Evolutionary conservation across 2,329 filamentous ascomycete species (phyloP), one percentile per base, ranked within the genome.

Genomic region (Thermochaetoides dissita): DNA sequence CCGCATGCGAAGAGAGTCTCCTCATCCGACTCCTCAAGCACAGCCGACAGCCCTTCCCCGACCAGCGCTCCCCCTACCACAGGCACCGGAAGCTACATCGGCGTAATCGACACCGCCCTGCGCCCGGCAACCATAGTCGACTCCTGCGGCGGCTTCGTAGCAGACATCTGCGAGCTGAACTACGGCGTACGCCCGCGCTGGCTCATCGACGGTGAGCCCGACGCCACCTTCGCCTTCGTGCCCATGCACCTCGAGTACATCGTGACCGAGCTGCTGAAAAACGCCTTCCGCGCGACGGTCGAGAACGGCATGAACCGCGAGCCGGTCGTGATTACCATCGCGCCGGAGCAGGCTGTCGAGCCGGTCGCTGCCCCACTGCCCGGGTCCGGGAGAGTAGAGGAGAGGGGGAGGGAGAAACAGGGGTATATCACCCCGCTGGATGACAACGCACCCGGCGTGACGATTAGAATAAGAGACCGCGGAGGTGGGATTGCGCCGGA

Each of bases 221-320:
- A 83, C 40, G 86, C 88, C n/a, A 81, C 79, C 0, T 94, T 98
- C 57, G 87, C 89, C 12, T 91, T 93, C 56, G 81, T 98, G 7
- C 91, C 91, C 10, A 91, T 94, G 59, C 91, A 98, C 60, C 73
- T 98, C 24, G 89, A 96, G 62, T 98, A 98, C 61, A 95, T 98
- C 50, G 76, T 95, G 49, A 98, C 89, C 0, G 91, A 98, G 62
- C 72, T 98, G 1, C 72, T 98, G 45, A 98, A 98, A 63, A 98
- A 98, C 57, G 85, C 88, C 1, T 98, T 96, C 65, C 78, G 91
- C 36, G 89, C 91, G 4, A 93, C 86, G 0, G 79, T 96, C 8
- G 91, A 98, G 62, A 80, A 74, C 44, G 78, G 79, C n/a, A 79
- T 76, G 55, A 81, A 83, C 51, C 71, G 74, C 35, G 83, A 94